Base-by-base conservation (phyloP, 2,329 filamentous ascomycete genomes). In the Aureobasidium sp. region DNA sequence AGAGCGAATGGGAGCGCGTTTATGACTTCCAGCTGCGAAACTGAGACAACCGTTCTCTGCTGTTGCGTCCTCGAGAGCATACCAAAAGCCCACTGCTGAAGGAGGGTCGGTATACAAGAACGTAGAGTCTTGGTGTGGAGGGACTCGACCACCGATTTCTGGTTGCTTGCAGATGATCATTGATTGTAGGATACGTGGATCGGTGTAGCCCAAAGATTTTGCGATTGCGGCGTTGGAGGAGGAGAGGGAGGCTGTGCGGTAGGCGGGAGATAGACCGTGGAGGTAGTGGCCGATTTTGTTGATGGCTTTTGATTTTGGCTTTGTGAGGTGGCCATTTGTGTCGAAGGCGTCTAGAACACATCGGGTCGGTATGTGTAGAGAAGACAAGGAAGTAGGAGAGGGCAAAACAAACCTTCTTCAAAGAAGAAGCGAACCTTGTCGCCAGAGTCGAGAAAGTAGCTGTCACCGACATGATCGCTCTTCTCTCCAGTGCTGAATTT, bases 91-190 rank as follows among this genome's bases (percentile, higher is more conserved):
- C 2, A 98, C 93, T 0, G 96, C 96, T 45, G 89, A 93, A 1
- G 95, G 95, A 43, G 93, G 92, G 70, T 94, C 84, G 1, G 96
- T 98, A 78, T 97, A 98, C 68, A 99, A 73, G 72, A 98, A 99
- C 1, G 94, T 95, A 70, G 89, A 93, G 79, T 98, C 95, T 81
- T 97, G 95, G 78, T 99, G 96, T 27, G 94, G 89, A 1, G 92
- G 94, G 50, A 98, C 96, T 2, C 93, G 92, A 27, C 93, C 95
- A 36, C 96, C 96, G 62, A 98, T 98, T 80, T 97, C 93, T 27
- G 96, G 95, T 81, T 98, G 95, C 80, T 99, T 99, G 88, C 94
- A 98, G 72, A 99, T 98, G 33, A 98, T 87, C 96, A 99, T 99
- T 77, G 92, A 96, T 84, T 99, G 96, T 61, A 99, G 84, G 7